Conservation (phyloP, 257 asterid genomes). For the Ophiorrhiza pumila region DNA sequence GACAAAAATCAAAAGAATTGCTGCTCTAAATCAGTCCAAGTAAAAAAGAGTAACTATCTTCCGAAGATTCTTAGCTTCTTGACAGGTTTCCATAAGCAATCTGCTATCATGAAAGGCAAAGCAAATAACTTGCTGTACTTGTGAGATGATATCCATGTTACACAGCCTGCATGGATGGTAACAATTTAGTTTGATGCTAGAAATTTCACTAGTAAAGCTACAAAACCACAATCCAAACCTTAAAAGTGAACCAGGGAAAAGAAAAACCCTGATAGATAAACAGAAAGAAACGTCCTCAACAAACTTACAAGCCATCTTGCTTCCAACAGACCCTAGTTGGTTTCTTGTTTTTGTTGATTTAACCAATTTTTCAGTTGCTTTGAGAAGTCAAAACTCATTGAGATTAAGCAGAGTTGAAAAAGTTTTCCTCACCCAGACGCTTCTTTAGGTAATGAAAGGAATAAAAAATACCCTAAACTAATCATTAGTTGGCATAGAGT, state of each 20-base stretch:
- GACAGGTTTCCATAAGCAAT: constrained; percentile 95
- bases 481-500: not conserved
- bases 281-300: not conserved
- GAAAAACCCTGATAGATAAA: not conserved
- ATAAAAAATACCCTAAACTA: not conserved
- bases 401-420: not conserved
- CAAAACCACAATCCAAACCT: not conserved
- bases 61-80: constrained; percentile 86
- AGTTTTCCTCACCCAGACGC: not conserved
- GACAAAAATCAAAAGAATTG: constrained; percentile 12
- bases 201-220: not conserved
- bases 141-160: constrained; percentile 96
- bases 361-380: not conserved
- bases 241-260: not conserved
- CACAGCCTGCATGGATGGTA: constrained; percentile 61
- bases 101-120: constrained; percentile 96
- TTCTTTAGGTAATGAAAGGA: not conserved
- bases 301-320: not conserved
- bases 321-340: not conserved
- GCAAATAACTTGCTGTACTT: constrained; percentile 95
- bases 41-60: constrained; percentile 94
- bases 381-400: not conserved
- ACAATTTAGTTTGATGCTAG: constrained; percentile 2
- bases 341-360: not conserved
- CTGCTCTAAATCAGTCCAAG: constrained; percentile 50